Conservation (phyloP, 1,284 basidiomycete genomes). For the Nidula niveotomentosa region DNA sequence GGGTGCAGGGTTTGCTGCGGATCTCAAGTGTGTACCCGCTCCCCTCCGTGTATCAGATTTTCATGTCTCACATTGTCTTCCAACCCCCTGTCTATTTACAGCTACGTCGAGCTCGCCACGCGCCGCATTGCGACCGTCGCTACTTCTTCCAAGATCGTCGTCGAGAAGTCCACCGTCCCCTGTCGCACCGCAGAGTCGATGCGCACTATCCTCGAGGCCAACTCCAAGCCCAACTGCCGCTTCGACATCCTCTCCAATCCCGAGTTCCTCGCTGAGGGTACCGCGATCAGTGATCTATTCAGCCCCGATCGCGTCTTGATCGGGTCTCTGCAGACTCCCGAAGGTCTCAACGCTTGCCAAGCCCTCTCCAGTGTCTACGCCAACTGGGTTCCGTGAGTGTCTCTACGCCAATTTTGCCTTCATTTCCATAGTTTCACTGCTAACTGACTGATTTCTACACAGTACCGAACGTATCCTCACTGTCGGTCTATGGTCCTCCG, state of each 20-base stretch:
- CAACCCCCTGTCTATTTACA: slow-evolving; percentile 27
- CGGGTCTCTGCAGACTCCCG: slow-evolving; percentile 87
- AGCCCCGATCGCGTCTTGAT: slow-evolving; percentile 95
- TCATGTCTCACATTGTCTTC: slow-evolving; percentile 1
- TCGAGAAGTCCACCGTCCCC: slow-evolving; percentile 99
- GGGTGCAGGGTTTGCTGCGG: slow-evolving; percentile 96
- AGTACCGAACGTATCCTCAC: slow-evolving; percentile 83
- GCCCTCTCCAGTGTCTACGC: slow-evolving; percentile 84
- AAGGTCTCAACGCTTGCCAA: slow-evolving; percentile 81
- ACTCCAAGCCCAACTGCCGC: slow-evolving; percentile 87
- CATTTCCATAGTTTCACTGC: slow-evolving; percentile 3
- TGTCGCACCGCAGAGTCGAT: slow-evolving; percentile 98
- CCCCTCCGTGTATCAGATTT: not conserved
- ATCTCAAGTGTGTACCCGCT: slow-evolving; percentile 78
- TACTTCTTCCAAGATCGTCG: slow-evolving; percentile 93
- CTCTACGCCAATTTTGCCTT: not conserved
- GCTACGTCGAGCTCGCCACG: slow-evolving; percentile 96
- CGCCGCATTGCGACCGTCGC: slow-evolving; percentile 94
- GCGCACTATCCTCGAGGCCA: slow-evolving; percentile 98
- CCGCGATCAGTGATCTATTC: slow-evolving; percentile 90
- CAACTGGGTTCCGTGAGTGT: slow-evolving; percentile 91
- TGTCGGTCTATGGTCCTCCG: slow-evolving; percentile 98
- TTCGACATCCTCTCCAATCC: slow-evolving; percentile 99
- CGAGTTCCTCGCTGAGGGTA: slow-evolving; percentile 98
- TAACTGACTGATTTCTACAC: slow-evolving; percentile 3